Conservation (phyloP, 495 filamentous ascomycete species). For the Jackrogersella multiformis region DNA sequence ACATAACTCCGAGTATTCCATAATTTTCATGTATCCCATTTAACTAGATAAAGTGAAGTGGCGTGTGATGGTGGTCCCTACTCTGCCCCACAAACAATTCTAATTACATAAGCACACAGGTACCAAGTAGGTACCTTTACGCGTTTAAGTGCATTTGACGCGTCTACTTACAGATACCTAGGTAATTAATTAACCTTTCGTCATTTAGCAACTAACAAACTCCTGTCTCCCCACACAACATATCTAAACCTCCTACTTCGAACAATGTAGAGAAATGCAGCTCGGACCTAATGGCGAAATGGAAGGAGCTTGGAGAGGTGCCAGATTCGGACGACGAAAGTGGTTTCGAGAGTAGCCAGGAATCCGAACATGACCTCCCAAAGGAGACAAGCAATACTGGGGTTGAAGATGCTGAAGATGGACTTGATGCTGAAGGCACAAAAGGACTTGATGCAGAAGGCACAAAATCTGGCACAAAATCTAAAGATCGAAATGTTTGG, state of each 20-base stretch:
- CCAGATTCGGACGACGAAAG: conserved; percentile 67
- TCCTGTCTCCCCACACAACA: conserved; percentile 30
- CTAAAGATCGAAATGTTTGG: conserved; percentile 31
- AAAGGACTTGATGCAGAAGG: neutral
- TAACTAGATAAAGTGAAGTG: neutral
- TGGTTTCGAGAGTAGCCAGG: conserved; percentile 51
- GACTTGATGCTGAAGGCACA: neutral
- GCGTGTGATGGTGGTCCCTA: neutral
- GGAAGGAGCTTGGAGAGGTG: conserved; percentile 67
- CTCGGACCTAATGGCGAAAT: conserved; percentile 57
- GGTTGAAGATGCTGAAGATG: neutral
- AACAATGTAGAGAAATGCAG: conserved; percentile 40
- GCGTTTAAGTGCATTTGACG: conserved; percentile 39
- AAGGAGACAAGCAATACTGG: neutral
- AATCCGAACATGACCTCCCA: conserved; percentile 41
- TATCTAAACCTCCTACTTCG: conserved; percentile 24
- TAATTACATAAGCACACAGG: neutral
- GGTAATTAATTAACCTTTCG: neutral
- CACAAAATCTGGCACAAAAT: no score
- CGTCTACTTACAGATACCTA: conserved; percentile 12
- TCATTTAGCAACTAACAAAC: conserved; percentile 24
- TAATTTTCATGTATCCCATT: no score
- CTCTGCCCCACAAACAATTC: conserved; percentile 12
- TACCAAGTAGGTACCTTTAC: conserved; percentile 14
- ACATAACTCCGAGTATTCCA: neutral